These are phyloP conservation scores for Chlamydomonas schloesseri DNA, from an alignment of 139 green algal genomes.

Conservation along the genomic window DNA sequence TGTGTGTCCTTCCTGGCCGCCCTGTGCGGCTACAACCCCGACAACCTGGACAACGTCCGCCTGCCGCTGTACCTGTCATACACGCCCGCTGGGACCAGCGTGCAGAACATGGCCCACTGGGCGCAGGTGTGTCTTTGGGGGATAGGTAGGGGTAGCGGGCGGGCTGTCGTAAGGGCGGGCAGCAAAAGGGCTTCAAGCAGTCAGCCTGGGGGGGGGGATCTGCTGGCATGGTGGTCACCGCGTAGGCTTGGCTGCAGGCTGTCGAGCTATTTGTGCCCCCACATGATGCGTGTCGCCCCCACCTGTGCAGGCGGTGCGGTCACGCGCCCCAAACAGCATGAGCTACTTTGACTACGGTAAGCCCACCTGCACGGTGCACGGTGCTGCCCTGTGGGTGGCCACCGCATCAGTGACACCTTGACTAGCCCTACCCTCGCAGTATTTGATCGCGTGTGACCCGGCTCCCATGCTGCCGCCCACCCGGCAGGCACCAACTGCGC, in stretches of 20 bases:
- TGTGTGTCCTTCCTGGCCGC: slow-evolving; percentile 33
- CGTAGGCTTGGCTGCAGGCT: too few species aligned
- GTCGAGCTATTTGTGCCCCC: too few species aligned
- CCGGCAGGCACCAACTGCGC: slow-evolving; percentile 23
- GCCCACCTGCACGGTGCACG: too few species aligned
- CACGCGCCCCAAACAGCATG: slow-evolving; percentile 34
- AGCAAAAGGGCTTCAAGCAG: too few species aligned
- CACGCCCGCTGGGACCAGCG: slow-evolving; percentile 64
- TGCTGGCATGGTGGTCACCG: too few species aligned
- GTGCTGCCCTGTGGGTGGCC: too few species aligned
- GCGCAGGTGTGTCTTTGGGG: slow-evolving; percentile 41
- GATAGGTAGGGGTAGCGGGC: too few species aligned
- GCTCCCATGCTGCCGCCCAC: neutral
- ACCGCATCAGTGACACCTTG: too few species aligned
- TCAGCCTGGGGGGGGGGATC: too few species aligned
- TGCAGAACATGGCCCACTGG: slow-evolving; percentile 75
- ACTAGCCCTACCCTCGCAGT: too few species aligned
- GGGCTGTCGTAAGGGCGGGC: too few species aligned
- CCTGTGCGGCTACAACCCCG: slow-evolving; percentile 37
- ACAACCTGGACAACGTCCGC: slow-evolving; percentile 41
- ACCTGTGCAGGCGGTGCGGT: slow-evolving; percentile 12
- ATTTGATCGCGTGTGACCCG: too few species aligned
- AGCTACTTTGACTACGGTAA: slow-evolving; percentile 60
- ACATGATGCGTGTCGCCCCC: neutral
- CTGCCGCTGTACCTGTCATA: slow-evolving; percentile 62